Percentiles rank a stretch among this genome's conserved stretches.
These are phyloP conservation scores for Asterochloris sp. DNA, from an alignment of 139 green algal species.

Conservation along the genomic window DNA sequence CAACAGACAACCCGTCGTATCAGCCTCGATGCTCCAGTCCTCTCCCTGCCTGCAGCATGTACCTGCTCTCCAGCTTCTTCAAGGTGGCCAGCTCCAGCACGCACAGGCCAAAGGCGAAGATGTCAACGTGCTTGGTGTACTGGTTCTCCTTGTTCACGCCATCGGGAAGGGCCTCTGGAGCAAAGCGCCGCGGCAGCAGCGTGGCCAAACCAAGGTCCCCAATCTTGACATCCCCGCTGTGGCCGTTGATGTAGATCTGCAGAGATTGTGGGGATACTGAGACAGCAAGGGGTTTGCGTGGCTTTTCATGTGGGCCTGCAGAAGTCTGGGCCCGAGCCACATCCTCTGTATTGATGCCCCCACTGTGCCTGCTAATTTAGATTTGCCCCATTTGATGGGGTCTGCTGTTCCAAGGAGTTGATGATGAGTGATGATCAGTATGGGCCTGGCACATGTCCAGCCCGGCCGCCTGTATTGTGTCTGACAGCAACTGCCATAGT, in stretches of 20 bases:
- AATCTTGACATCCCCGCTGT: conserved; percentile 94
- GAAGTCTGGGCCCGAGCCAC: not conserved
- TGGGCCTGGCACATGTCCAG: too few species aligned
- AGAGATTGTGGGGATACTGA: not conserved
- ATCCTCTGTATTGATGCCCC: too few species aligned
- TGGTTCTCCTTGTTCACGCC: conserved; percentile 36
- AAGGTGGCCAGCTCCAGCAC: conserved; percentile 95
- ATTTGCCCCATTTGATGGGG: too few species aligned
- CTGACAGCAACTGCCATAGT: too few species aligned
- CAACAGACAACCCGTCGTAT: too few species aligned
- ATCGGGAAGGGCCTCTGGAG: conserved; percentile 42
- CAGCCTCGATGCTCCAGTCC: too few species aligned
- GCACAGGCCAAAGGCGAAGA: conserved; percentile 97
- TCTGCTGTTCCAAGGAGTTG: too few species aligned
- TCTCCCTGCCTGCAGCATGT: too few species aligned
- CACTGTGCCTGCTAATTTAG: too few species aligned
- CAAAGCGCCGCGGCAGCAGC: conserved; percentile 67
- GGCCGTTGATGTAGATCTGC: conserved; percentile 86
- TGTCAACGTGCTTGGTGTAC: conserved; percentile 71
- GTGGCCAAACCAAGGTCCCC: conserved; percentile 87
- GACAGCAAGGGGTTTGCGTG: not conserved
- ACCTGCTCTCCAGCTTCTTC: conserved; percentile 60
- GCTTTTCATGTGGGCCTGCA: not conserved
- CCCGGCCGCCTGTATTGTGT: too few species aligned
- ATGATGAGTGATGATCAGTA: too few species aligned